Base-by-base conservation (phyloP, 257 asterid species). In the Penstemon newberryi region DNA sequence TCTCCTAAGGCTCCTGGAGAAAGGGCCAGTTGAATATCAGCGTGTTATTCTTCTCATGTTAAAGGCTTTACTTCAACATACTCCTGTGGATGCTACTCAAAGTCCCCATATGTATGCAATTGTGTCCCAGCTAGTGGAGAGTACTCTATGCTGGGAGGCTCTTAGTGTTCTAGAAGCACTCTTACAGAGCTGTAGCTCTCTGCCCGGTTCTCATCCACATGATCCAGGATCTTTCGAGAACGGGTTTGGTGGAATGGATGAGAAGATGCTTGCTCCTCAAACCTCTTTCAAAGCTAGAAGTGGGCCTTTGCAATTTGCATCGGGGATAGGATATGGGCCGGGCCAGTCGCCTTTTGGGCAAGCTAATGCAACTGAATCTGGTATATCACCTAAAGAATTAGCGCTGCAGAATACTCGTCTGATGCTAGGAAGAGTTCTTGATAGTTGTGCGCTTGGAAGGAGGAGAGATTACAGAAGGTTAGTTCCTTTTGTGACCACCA, bases 91-190 rank as follows among this genome's bases (percentile, higher is more conserved):
- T 66, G 90, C 99, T 0, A 84, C 98, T 55, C 99, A 91, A 82
- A 91, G 96, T 60, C 99, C 98, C 8, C 98, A 94, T 62, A 94
- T 94, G 99, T 94, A 89, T 59, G 96, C 96, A 8, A 86, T 94
- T 6, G 99, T 94, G 45, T 94, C 99, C 49, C 99, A 91, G 73
- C 87, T 94, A 51, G 98, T 94, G 10, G 99, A 94, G 80, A 94
- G 99, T 67, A 91, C 99, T 19, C 76, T 94, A 60, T 91, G 96
- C 83, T 91, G 95, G 96, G 99, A 94, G 77, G 99, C 99, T 61
- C 95, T 91, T 7, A 87, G 99, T 68, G 99, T 94, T 58, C 83
- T 94, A 18, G 99, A 94, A 85, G 99, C 99, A 36, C 99, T 94
- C 63, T 67, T 94, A 69, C 99, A 91, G 73, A 91, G 99, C 84